Evolutionary conservation across 2,329 filamentous ascomycete species (phyloP).

Genomic region (Fusarium liriodendri): DNA sequence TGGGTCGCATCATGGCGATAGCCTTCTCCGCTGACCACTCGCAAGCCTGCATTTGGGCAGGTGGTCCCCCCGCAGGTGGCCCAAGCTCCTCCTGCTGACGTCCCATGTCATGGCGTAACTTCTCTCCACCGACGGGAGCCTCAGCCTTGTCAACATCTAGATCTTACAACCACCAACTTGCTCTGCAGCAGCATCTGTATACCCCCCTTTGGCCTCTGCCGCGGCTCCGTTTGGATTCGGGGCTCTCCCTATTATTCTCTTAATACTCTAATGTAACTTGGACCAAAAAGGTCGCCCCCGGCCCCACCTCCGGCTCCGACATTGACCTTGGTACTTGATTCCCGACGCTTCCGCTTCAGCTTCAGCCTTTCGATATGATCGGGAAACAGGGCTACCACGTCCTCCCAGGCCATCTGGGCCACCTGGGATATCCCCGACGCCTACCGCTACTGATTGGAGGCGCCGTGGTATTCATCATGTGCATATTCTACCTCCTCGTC

Average conservation of each 20-base stretch:
- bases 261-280: slow-evolving; percentile 32
- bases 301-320: slow-evolving; percentile 24
- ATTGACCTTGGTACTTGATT: background rate
- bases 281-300: slow-evolving; percentile 35
- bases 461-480: slow-evolving; percentile 41
- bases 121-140: background rate
- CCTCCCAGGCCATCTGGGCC: slow-evolving; percentile 26
- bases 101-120: slow-evolving; percentile 21
- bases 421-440: slow-evolving; percentile 28
- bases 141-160: slow-evolving; percentile 29
- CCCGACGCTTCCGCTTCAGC: background rate
- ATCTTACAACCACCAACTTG: background rate
- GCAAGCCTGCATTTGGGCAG: slow-evolving; percentile 9
- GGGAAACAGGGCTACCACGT: slow-evolving; percentile 25
- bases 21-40: slow-evolving; percentile 21
- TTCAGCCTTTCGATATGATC: slow-evolving; percentile 32
- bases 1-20: slow-evolving; percentile 7
- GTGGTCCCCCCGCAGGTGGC: slow-evolving; percentile 22
- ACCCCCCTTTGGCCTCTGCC: background rate
- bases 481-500: slow-evolving; percentile 42
- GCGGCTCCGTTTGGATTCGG: background rate
- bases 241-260: background rate
- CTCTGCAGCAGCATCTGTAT: background rate
- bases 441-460: slow-evolving; percentile 33
- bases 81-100: slow-evolving; percentile 34